Conservation (phyloP, 805 yeast genomes). For the Candida ipomoeae region DNA sequence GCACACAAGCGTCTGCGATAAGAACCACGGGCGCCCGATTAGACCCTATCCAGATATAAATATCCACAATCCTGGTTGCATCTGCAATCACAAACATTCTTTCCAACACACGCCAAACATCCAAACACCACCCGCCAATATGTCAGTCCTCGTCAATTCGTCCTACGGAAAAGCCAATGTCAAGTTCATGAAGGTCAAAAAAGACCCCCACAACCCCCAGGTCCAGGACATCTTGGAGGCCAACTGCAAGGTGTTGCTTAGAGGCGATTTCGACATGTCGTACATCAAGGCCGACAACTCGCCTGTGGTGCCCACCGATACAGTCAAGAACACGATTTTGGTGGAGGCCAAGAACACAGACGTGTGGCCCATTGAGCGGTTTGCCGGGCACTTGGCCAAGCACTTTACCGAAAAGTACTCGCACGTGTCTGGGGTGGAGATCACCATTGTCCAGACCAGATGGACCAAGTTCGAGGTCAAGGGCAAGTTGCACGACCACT, state of each 20-base stretch:
- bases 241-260: conserved; percentile 68
- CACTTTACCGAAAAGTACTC: conserved; percentile 76
- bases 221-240: conserved; percentile 83
- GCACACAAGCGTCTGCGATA: conserved; percentile 1
- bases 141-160: conserved; percentile 33
- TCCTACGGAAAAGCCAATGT: conserved; percentile 92
- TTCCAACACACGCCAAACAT: neutral
- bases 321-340: conserved; percentile 84
- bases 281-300: conserved; percentile 87
- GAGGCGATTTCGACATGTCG: conserved; percentile 74
- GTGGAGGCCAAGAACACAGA: conserved; percentile 78
- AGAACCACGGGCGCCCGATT: conserved; percentile 1
- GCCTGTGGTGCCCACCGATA: conserved; percentile 90
- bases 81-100: neutral
- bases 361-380: conserved; percentile 88
- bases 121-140: neutral
- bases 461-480: conserved; percentile 77
- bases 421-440: conserved; percentile 70
- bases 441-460: conserved; percentile 63
- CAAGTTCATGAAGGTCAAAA: conserved; percentile 83
- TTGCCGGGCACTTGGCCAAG: conserved; percentile 77
- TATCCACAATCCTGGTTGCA: neutral
- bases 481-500: conserved; percentile 77
- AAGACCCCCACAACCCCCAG: conserved; percentile 66
- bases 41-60: neutral